Evolutionary conservation across 2,329 filamentous ascomycete genomes (phyloP), one percentile per base, ranked within the genome.

Genomic region (Alternaria longipes): DNA sequence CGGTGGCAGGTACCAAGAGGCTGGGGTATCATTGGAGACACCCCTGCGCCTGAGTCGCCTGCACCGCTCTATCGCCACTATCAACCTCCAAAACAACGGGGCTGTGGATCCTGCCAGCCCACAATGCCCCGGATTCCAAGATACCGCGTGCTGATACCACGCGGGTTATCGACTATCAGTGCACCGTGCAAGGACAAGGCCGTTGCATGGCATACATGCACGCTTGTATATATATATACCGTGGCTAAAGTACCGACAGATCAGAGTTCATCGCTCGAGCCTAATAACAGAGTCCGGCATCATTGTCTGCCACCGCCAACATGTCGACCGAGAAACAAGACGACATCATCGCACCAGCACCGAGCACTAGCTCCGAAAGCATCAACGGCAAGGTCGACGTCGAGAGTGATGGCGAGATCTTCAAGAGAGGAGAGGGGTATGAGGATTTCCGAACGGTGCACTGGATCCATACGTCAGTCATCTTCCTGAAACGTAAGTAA

Each of bases 371-470:
- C 42, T 59, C 56, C 7, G 66, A 68, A 8, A 73, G 70, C 36
- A 56, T 75, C 46, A 47, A 71, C 18, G 66, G 60, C 6, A 74
- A 75, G 41, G 61, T 63, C 5, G 69, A 70, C 16, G 50, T 71
- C 6, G 69, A 74, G 49, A 75, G 79, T 42, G 78, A 79, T 51
- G 76, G 75, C 53, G 84, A 86, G 65, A 81, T 86, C 36, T 86
- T 86, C 78, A 81, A 83, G 62, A 80, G 76, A 61, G 78, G 76
- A 1, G 79, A 80, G 36, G 81, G 80, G 40, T 80, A 81, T 20
- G 79, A 86, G 56, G 78, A 86, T 51, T 86, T 86, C 63, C 79
- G 84, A 20, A 85, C 83, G 2, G 84, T 87, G 16, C 79, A 80
- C 58, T 87, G 85, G 84, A 78, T 81, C 16, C 79, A 81, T 20